Evolutionary conservation across 768 basidiomycete genomes (phyloP).

Genomic region (Suillus cothurnatus): DNA sequence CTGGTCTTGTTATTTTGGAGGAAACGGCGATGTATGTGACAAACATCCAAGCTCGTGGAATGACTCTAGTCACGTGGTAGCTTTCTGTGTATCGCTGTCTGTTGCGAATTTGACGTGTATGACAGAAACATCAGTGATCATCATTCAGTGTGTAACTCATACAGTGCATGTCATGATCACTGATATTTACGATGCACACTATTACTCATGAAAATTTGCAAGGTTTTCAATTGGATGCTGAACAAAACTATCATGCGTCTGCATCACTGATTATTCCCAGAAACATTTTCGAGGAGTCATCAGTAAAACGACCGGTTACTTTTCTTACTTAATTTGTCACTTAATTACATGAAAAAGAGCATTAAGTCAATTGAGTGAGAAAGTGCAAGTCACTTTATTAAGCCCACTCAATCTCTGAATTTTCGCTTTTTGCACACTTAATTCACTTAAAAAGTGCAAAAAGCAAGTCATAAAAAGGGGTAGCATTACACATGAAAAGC

Average conservation of each 20-base stretch:
- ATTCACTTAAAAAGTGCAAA: background rate
- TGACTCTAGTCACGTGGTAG: background rate
- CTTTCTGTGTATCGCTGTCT: background rate
- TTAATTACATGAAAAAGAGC: background rate
- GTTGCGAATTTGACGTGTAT: background rate
- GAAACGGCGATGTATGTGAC: constrained; percentile 11
- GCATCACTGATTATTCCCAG: too few species aligned
- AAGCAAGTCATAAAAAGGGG: too few species aligned
- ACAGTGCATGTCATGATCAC: too few species aligned
- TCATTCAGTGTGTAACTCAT: too few species aligned
- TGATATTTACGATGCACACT: too few species aligned
- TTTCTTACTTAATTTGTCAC: background rate
- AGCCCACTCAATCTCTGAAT: background rate
- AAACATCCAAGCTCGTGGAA: constrained; percentile 11
- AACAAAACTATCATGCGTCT: too few species aligned
- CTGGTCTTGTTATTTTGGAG: constrained; percentile 9
- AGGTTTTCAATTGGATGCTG: too few species aligned
- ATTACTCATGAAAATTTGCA: too few species aligned
- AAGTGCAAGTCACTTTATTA: background rate
- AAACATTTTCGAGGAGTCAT: too few species aligned
- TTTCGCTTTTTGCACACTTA: background rate
- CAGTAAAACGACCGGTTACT: too few species aligned
- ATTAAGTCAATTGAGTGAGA: background rate
- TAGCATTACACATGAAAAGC: too few species aligned
- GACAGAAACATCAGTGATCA: too few species aligned